phyloP scores from a whole-genome alignment of 2,329 filamentous ascomycete genomes.

The Ascochyta lentis region DNA sequence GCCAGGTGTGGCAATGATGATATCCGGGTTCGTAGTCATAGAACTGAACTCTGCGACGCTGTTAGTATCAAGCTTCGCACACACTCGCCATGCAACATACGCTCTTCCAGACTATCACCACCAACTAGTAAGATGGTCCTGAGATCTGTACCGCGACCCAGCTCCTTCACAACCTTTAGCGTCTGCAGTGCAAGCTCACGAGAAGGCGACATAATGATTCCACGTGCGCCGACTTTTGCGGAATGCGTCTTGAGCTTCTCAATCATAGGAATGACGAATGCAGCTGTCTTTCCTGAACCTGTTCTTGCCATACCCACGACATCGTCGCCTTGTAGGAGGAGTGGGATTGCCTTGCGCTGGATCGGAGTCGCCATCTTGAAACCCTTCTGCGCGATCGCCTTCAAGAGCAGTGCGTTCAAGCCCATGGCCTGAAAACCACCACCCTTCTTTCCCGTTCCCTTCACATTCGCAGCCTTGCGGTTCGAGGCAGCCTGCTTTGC shows the following conservation, averaged over 20 bases:
- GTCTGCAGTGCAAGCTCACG: conserved; percentile 95
- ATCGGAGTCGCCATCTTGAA: conserved; percentile 97
- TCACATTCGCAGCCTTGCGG: conserved; percentile 79
- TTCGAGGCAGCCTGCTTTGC: conserved; percentile 86
- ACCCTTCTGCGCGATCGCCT: conserved; percentile 90
- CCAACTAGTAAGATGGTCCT: conserved; percentile 90
- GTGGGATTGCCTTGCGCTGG: conserved; percentile 93
- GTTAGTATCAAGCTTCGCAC: conserved; percentile 8
- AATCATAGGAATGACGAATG: conserved; percentile 98
- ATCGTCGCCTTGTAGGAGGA: conserved; percentile 88
- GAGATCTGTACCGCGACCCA: conserved; percentile 87
- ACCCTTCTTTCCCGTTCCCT: conserved; percentile 88
- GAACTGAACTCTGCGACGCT: conserved; percentile 71
- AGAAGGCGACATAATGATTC: conserved; percentile 87
- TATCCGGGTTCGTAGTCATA: conserved; percentile 95
- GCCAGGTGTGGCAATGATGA: conserved; percentile 95
- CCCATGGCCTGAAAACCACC: conserved; percentile 97
- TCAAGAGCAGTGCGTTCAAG: conserved; percentile 80
- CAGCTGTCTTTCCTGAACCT: conserved; percentile 97
- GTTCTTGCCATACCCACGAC: conserved; percentile 99
- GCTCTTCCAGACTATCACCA: conserved; percentile 94
- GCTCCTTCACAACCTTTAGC: conserved; percentile 93
- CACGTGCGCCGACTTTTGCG: conserved; percentile 82
- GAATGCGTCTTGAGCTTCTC: conserved; percentile 90
- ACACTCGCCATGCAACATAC: conserved; percentile 25